Evolutionary conservation across 2,329 filamentous ascomycete genomes (phyloP), one percentile per base, ranked within the genome.

Genomic region (Erysiphe pulchra): DNA sequence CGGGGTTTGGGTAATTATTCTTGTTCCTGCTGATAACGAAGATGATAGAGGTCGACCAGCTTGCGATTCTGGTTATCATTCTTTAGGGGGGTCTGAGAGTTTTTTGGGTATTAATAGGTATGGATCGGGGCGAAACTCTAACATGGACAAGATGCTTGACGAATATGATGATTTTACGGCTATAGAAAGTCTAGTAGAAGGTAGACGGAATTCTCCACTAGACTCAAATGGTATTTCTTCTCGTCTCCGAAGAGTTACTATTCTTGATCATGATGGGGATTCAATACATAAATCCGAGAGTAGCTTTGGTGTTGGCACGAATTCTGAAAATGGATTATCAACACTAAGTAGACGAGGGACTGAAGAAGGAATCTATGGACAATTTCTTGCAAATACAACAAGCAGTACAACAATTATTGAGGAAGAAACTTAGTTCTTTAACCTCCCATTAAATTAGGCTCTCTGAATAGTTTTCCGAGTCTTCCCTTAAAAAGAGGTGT

Each of bases 1-100:
- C 0, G 80, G 80, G 5, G 77, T 82, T 0, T 84, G 79, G 79
- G 80, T 84, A 74, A 67, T 84, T 2, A 67, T 83, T 1, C 64
- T 84, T 10, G 70, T 81, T 12, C 49, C 50, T 2, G 39, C 49
- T 1, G 51, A 52, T 33, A 45, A 40, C 9, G 47, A 51, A 7
- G 36, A 18, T 34, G 43, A 30, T n/a, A 38, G 37, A 13, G 34
- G 20, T 4, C 41, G 41, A 13, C 16, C 20, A 4, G 10, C 31
- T 14, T 31, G 20, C 7, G 41, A 42, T 16, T 42, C 41, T n/a
- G 41, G 41, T 28, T 42, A 42, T 42, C 41, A 42, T 16, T 42
- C 41, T 17, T 16, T 42, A 9, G 41, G 41, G 7, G 28, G 24
- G 7, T 14, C n/a, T 30, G 13, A n/a, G 9, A 14, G 18, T 4